Percentiles rank a stretch among this genome's conserved stretches.
These are phyloP conservation scores for Silene coronaria DNA, from an alignment of 179 eudicot genomes.

Conservation along the genomic window DNA sequence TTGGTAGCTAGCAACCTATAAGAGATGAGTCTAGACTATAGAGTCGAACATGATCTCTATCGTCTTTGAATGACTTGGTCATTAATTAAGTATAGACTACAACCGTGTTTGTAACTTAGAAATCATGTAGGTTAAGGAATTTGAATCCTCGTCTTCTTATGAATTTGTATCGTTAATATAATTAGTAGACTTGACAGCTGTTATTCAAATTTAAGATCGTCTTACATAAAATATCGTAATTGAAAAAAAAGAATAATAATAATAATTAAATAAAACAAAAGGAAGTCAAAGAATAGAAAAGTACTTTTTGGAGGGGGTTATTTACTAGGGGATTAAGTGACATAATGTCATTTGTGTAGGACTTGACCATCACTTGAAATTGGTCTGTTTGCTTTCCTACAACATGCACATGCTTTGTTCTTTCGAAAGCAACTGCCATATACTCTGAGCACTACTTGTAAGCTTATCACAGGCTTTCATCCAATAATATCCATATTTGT, in stretches of 20 bases:
- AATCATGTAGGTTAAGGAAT: too few relatives aligned
- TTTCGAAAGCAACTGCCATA: slow-evolving; percentile 8
- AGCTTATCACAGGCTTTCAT: slow-evolving; percentile 2
- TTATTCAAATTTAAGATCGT: not conserved
- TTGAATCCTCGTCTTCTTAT: not conserved
- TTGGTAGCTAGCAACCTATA: too few relatives aligned
- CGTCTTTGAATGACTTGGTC: too few relatives aligned
- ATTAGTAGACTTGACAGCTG: too few relatives aligned
- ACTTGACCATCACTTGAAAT: slow-evolving; percentile 5
- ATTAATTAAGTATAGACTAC: too few relatives aligned
- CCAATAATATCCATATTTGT: not conserved
- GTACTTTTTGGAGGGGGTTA: not conserved
- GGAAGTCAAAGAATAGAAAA: not conserved
- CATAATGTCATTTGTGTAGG: not conserved
- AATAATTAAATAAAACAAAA: not conserved
- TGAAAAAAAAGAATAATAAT: not conserved
- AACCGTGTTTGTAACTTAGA: too few relatives aligned
- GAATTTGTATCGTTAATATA: not conserved
- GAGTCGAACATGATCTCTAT: too few relatives aligned
- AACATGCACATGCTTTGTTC: slow-evolving; percentile 22
- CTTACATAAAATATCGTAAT: too few relatives aligned
- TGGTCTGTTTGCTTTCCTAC: slow-evolving; percentile 6
- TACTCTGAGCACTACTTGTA: slow-evolving; percentile 3
- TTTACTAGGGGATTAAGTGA: not conserved
- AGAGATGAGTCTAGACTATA: too few relatives aligned